Evolutionary conservation across 331 rosid species (phyloP), one percentile per base, ranked within the genome.

Genomic region (Dryas integrifolia): DNA sequence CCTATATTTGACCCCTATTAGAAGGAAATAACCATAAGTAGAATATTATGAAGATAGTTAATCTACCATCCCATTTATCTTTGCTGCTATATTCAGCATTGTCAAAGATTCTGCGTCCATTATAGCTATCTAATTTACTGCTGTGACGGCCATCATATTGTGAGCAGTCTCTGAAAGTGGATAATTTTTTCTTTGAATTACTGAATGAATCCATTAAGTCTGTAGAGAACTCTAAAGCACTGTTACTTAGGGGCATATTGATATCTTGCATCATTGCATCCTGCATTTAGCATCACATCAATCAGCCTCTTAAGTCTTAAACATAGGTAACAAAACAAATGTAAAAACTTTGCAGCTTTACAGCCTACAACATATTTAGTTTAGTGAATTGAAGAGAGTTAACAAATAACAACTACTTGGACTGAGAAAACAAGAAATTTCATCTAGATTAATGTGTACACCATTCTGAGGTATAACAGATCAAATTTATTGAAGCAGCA

Each of bases 21-120:
- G 15, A 18, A 40, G 41, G 12, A 6, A 43, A 43, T 43, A 3
- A 24, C 18, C 53, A 38, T 4, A 0, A 21, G 48, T 26, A 8
- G 2, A 43, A 65, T 75, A 46, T 46, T 48, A 53, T 67, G 65
- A 62, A 56, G 30, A 55, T 30, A 67, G 43, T 53, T 76, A 67
- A 74, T 50, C 73, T 86, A 90, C 96, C 90, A 81, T 80, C 85
- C 90, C 92, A 87, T 58, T 47, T 66, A 73, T 80, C 86, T 79
- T 79, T 76, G 45, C 58, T 68, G 69, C 38, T 73, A 51, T 69
- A 82, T 80, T 74, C 85, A 62, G 65, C 65, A 74, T 58, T 43
- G 57, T 40, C 73, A 70, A 86, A 86, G 76, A 81, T 74, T 65
- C 81, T 82, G 73, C 74, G 70, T 57, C 80, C 70, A 69, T 79